Evolutionary conservation across 208 protist genomes (phyloP).

Genomic region (Tritrichomonas musculus): DNA sequence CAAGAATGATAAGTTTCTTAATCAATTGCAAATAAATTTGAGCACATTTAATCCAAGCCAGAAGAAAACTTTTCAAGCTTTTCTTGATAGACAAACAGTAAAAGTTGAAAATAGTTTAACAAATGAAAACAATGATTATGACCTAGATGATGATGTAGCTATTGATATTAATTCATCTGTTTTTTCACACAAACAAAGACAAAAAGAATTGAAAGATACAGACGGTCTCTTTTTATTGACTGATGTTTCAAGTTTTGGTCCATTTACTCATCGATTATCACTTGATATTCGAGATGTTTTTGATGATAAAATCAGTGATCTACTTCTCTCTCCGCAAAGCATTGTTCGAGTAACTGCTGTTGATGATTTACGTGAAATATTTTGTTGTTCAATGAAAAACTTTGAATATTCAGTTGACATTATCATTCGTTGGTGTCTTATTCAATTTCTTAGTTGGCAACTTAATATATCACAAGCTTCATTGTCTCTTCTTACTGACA

Average conservation of each 20-base stretch:
- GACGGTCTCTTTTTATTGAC: neutral
- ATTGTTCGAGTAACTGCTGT: neutral
- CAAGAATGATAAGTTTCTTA: neutral
- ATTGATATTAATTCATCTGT: neutral
- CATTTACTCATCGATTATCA: neutral
- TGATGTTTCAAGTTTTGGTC: neutral
- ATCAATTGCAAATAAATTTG: neutral
- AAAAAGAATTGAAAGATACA: neutral
- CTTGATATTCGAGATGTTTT: constrained; percentile 4
- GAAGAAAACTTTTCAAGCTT: neutral
- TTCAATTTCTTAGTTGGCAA: neutral
- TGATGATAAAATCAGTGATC: neutral
- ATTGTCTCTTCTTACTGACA: neutral
- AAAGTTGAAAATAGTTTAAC: neutral
- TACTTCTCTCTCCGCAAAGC: neutral
- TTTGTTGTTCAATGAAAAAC: neutral
- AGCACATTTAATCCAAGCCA: neutral
- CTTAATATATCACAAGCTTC: neutral
- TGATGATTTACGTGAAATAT: neutral
- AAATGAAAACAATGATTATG: neutral
- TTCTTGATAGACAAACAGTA: neutral
- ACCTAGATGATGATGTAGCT: neutral
- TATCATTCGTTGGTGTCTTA: neutral
- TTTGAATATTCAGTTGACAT: neutral
- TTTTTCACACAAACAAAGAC: neutral